These are phyloP conservation scores for Penicillium paradoxum DNA, from an alignment of 495 filamentous ascomycete genomes.

Conservation along the genomic window DNA sequence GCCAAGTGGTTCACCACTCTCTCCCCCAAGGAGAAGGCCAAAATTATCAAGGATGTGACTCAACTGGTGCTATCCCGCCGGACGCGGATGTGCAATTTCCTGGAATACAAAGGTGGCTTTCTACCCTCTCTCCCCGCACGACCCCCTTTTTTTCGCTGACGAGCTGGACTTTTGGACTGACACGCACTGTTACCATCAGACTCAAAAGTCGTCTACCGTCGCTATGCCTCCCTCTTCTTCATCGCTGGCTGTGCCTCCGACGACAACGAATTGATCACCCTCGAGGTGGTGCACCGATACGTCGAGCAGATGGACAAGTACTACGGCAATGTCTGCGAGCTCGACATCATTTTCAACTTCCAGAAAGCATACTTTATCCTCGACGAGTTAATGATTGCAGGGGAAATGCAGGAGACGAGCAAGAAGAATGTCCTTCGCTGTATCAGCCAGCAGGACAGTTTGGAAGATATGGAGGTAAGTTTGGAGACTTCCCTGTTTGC, in stretches of 20 bases:
- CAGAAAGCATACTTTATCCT: conserved; percentile 99
- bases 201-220: conserved; percentile 95
- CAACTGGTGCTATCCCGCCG: conserved; percentile 93
- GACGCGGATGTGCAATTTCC: conserved; percentile 99
- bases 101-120: conserved; percentile 89
- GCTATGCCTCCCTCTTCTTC: conserved; percentile 98
- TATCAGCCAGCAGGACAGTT: conserved; percentile 88
- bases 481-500: not conserved
- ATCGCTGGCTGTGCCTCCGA: conserved; percentile 92
- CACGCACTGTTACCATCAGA: conserved; percentile 48
- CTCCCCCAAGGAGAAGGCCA: conserved; percentile 97
- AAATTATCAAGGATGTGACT: conserved; percentile 99
- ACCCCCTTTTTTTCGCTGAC: conserved; percentile 3
- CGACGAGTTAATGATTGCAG: conserved; percentile 90
- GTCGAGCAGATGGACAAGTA: conserved; percentile 99
- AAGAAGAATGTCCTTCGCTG: conserved; percentile 97
- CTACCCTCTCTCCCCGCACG: conserved; percentile 9
- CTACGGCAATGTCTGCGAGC: conserved; percentile 99
- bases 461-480: conserved; percentile 98
- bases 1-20: conserved; percentile 99
- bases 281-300: conserved; percentile 97
- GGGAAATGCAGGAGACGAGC: conserved; percentile 97
- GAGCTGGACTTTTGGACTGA: conserved; percentile 10
- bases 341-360: conserved; percentile 99
- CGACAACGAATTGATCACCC: conserved; percentile 96